Percentiles rank a stretch among this genome's conserved stretches.
Evolutionary conservation across 2,329 filamentous ascomycete genomes (phyloP).

Genomic region (Phoma sp.): DNA sequence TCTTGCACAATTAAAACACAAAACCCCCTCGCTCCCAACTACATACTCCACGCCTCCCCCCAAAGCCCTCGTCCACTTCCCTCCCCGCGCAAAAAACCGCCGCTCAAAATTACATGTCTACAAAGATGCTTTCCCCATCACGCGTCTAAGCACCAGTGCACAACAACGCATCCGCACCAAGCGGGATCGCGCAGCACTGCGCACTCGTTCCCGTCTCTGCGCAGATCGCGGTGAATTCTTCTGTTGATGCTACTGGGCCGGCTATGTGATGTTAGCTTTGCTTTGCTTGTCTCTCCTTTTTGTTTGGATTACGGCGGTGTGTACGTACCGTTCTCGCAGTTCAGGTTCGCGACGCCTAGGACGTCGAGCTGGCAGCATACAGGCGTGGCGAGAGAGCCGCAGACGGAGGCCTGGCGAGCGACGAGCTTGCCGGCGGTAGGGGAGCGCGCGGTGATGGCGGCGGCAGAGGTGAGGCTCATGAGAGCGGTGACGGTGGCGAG

Average conservation of each 20-base stretch:
- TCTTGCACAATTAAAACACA: too few species aligned
- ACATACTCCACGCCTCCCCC: too few species aligned
- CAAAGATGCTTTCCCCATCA: too few species aligned
- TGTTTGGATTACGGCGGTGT: too few species aligned
- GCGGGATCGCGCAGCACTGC: conserved; percentile 27
- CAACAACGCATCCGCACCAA: conserved; percentile 23
- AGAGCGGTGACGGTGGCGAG: conserved; percentile 18
- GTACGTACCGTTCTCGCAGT: conserved; percentile 28
- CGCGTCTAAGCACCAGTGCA: conserved; percentile 29
- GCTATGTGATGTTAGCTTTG: conserved; percentile 10
- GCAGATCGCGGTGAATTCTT: conserved; percentile 24
- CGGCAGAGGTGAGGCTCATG: conserved; percentile 21
- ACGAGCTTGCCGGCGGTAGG: conserved; percentile 4
- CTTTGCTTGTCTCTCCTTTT: too few species aligned
- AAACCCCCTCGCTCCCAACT: too few species aligned
- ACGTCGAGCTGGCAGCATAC: conserved; percentile 30
- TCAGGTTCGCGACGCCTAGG: conserved; percentile 24
- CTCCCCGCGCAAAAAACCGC: too few species aligned
- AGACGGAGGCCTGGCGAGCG: conserved; percentile 19
- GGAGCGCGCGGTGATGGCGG: conserved; percentile 12
- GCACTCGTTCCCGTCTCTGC: conserved; percentile 22
- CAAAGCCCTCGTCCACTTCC: too few species aligned
- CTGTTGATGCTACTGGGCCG: conserved; percentile 13
- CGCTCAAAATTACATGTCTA: too few species aligned
- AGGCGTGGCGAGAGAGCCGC: conserved; percentile 21